Evolutionary conservation across 2,329 filamentous ascomycete species (phyloP), one percentile per base, ranked within the genome.

Genomic region (Pseudogymnoascus sp.): DNA sequence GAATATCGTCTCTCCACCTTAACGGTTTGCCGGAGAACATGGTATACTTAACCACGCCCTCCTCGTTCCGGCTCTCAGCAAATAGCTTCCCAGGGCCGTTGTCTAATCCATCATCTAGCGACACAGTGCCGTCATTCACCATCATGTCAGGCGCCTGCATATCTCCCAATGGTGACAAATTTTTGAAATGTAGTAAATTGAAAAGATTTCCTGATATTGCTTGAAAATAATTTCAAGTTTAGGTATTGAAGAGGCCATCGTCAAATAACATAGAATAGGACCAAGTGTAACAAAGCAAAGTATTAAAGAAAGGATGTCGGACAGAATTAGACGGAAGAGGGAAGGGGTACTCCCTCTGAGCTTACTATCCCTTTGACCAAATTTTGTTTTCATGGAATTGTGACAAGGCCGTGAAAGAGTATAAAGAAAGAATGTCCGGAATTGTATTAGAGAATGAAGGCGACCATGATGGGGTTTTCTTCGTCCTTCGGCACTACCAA

Each of bases 231-330:
- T 19, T 19, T 33, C 50, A 35, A 33, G 16, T 56, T 56, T 14
- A 56, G 29, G 50, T 56, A 33, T 56, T 35, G 50, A 33, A 56
- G 50, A 19, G 50, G 50, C 29, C 50, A 35, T 56, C n/a, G 29
- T 56, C 50, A 56, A 56, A 56, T 56, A 56, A 56, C 29, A 35
- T 56, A 56, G 50, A 56, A 33, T 56, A 35, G 29, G 29, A 33
- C 16, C 50, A 56, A 35, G 50, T 56, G 50, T 56, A 56, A 56
- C 50, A 56, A 56, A 56, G 50, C 50, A 35, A 56, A 33, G 10
- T 35, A 35, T 21, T 21, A 33, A 56, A 56, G 50, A 35, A 56
- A 56, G 29, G 11, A 5, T n/a, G 33, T 35, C 16, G 10, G n/a
- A 56, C 16, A 33, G 50, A 56, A 56, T 35, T 19, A n/a, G 29